These are phyloP conservation scores for Metschnikowia anglica DNA, from an alignment of 805 yeast species.

Conservation along the genomic window DNA sequence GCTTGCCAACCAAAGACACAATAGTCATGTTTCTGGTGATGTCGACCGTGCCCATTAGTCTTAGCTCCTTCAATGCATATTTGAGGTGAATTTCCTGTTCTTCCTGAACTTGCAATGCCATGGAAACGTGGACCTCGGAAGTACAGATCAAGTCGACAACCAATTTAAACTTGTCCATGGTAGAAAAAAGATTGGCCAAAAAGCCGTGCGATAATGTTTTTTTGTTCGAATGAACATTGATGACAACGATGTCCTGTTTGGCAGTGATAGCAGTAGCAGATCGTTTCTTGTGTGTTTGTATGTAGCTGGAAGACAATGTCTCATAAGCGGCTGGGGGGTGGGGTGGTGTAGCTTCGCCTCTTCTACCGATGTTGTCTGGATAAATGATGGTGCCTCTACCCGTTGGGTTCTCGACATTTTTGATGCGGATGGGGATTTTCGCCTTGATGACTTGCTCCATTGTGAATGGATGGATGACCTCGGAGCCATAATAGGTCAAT, in stretches of 20 bases:
- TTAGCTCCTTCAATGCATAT: slow-evolving; percentile 74
- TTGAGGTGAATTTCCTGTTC: slow-evolving; percentile 63
- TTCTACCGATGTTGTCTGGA: slow-evolving; percentile 83
- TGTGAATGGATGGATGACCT: slow-evolving; percentile 97
- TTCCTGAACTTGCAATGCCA: slow-evolving; percentile 84
- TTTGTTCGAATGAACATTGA: slow-evolving; percentile 91
- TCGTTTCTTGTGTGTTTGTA: slow-evolving; percentile 48
- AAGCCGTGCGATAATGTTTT: slow-evolving; percentile 93
- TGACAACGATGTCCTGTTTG: slow-evolving; percentile 85
- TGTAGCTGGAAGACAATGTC: slow-evolving; percentile 37
- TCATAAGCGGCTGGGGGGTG: slow-evolving; percentile 85
- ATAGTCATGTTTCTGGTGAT: slow-evolving; percentile 85
- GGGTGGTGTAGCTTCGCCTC: slow-evolving; percentile 89
- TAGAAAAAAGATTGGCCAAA: slow-evolving; percentile 84
- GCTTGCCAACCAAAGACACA: slow-evolving; percentile 92
- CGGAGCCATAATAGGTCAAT: slow-evolving; percentile 95
- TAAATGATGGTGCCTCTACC: slow-evolving; percentile 93
- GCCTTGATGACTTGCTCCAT: slow-evolving; percentile 99
- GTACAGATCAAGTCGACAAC: slow-evolving; percentile 97
- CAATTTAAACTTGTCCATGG: slow-evolving; percentile 75
- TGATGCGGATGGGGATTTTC: slow-evolving; percentile 92
- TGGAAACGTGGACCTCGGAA: slow-evolving; percentile 96
- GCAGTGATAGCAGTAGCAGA: slow-evolving; percentile 96
- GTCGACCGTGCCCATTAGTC: slow-evolving; percentile 83
- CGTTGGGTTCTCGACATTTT: slow-evolving; percentile 90